Conservation (phyloP, 2,329 filamentous ascomycete species). For the Ceratocystis variospora region DNA sequence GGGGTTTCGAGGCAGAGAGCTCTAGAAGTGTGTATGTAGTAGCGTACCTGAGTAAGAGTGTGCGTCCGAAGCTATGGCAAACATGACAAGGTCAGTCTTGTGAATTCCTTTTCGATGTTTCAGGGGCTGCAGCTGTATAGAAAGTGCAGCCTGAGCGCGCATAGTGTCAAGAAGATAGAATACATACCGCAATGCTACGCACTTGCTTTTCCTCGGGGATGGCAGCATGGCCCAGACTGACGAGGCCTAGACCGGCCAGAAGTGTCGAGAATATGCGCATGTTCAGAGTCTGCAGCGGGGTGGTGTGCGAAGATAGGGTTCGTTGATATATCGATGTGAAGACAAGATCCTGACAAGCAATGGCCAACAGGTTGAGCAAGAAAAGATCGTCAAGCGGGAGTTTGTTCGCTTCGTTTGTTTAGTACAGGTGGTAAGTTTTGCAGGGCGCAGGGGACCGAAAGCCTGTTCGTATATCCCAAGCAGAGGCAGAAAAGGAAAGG, state of each 20-base stretch:
- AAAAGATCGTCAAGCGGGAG: not conserved
- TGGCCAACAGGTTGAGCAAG: not conserved
- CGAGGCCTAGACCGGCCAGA: conserved; percentile 18
- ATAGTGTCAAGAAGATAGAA: not conserved
- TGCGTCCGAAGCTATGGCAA: conserved; percentile 64
- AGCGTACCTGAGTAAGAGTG: conserved; percentile 61
- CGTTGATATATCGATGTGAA: not conserved
- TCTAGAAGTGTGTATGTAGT: conserved; percentile 17
- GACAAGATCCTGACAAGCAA: not conserved
- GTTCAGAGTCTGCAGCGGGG: not conserved
- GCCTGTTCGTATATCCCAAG: conserved; percentile 1
- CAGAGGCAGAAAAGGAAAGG: not conserved
- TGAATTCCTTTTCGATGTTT: not conserved
- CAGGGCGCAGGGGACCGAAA: conserved; percentile 3
- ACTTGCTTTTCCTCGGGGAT: conserved; percentile 19
- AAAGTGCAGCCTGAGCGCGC: not conserved
- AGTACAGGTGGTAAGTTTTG: conserved; percentile 6
- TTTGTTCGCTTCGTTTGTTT: not conserved
- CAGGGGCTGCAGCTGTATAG: not conserved
- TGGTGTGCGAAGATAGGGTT: not conserved
- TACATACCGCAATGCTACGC: conserved; percentile 21
- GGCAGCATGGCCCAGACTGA: conserved; percentile 12
- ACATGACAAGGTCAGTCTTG: conserved; percentile 13
- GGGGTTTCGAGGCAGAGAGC: conserved; percentile 14
- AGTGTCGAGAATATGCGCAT: conserved; percentile 19